Percentiles rank a stretch among this genome's conserved stretches.
Evolutionary conservation across 352 stramenopile genomes (phyloP).

Genomic region (Globisporangium middletonii): DNA sequence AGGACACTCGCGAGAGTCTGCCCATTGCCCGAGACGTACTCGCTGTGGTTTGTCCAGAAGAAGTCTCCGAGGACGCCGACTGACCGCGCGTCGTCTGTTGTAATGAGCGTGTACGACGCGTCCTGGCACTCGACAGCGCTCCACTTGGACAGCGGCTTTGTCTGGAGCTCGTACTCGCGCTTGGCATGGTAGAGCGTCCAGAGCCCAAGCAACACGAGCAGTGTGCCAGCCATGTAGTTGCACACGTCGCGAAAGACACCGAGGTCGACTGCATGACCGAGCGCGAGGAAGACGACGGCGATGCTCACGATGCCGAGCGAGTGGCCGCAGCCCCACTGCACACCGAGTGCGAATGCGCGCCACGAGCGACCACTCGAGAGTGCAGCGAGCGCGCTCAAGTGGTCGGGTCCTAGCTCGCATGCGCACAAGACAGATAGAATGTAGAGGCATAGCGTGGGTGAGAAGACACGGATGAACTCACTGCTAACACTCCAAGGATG

Average conservation of each 20-base stretch:
- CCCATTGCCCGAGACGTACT: constrained; percentile 11
- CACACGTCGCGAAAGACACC: constrained; percentile 26
- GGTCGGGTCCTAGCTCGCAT: constrained; percentile 57
- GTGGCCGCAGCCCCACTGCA: constrained; percentile 87
- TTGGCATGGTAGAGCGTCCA: constrained; percentile 45
- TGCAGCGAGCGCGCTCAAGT: constrained; percentile 84
- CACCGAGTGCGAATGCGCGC: constrained; percentile 67
- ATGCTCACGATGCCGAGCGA: constrained; percentile 76
- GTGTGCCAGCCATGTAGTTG: constrained; percentile 59
- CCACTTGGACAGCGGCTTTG: constrained; percentile 33
- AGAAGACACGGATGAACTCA: neutral
- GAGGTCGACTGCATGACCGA: constrained; percentile 33
- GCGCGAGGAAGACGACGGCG: constrained; percentile 43
- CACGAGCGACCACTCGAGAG: constrained; percentile 68
- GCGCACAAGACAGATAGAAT: neutral
- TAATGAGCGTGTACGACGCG: constrained; percentile 38
- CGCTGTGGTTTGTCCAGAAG: constrained; percentile 14
- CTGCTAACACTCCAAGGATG: neutral
- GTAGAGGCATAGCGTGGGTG: neutral
- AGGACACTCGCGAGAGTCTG: constrained; percentile 28
- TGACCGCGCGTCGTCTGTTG: neutral
- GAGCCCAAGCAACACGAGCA: constrained; percentile 51
- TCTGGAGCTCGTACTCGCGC: constrained; percentile 24
- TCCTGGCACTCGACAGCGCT: constrained; percentile 52
- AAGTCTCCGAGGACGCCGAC: neutral